phyloP scores from a whole-genome alignment of 768 basidiomycete species.

The Xerocomellus intermedius region DNA sequence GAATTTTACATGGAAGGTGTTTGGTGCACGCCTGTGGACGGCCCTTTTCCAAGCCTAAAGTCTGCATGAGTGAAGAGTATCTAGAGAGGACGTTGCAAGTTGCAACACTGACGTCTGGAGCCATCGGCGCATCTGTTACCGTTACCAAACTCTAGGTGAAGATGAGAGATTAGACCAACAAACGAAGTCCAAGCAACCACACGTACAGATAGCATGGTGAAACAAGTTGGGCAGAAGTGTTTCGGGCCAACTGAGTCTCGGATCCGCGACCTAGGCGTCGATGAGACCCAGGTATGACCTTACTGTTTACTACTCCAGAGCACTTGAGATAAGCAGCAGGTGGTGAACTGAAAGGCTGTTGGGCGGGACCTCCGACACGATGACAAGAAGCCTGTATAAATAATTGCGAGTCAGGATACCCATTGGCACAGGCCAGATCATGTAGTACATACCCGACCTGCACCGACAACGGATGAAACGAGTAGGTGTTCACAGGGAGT shows the following conservation, averaged over 20 bases:
- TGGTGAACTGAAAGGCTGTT: background rate
- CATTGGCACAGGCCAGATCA: background rate
- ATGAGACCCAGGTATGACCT: background rate
- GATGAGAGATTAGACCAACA: background rate
- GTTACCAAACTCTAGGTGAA: slow-evolving; percentile 13
- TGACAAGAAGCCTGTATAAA: background rate
- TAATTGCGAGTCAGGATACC: background rate
- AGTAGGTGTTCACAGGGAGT: background rate
- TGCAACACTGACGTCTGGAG: slow-evolving; percentile 28
- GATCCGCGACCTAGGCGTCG: slow-evolving; percentile 6
- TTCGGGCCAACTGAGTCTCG: background rate
- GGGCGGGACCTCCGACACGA: background rate
- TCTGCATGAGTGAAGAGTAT: background rate
- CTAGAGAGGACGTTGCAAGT: background rate
- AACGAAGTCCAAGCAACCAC: background rate
- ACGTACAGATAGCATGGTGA: slow-evolving; percentile 18
- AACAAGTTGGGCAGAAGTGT: background rate
- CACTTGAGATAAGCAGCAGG: background rate
- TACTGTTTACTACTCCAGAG: background rate
- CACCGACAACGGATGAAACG: background rate
- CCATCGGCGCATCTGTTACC: slow-evolving; percentile 5
- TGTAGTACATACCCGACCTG: background rate
- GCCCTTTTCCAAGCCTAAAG: slow-evolving; percentile 61
- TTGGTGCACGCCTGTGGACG: slow-evolving; percentile 57
- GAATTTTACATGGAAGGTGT: slow-evolving; percentile 56